Evolutionary conservation across 2,329 filamentous ascomycete genomes (phyloP).

Genomic region (Myrmaecium sp.): DNA sequence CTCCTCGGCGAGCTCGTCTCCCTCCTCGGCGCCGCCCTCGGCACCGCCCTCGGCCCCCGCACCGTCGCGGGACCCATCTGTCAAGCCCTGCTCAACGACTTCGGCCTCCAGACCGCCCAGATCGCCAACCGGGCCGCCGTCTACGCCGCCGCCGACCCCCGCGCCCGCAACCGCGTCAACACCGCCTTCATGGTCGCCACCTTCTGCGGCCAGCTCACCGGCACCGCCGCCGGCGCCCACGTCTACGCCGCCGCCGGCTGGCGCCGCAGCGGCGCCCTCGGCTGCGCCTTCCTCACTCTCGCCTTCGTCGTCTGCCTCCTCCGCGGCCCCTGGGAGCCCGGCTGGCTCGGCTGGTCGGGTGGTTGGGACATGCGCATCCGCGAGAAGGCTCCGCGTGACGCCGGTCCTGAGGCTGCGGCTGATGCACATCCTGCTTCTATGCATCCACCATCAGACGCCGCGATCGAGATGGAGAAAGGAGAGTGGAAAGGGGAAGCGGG

Average conservation of each 20-base stretch:
- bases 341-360: conserved; percentile 45
- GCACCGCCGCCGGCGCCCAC: conserved; percentile 36
- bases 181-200: conserved; percentile 66
- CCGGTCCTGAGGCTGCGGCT: too few species aligned
- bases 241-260: conserved; percentile 2
- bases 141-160: conserved; percentile 48
- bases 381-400: too few species aligned
- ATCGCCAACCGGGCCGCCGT: conserved; percentile 57
- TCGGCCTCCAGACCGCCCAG: conserved; percentile 56
- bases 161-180: conserved; percentile 58
- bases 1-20: conserved; percentile 43
- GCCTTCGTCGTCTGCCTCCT: conserved; percentile 30
- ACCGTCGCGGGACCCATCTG: conserved; percentile 56
- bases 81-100: conserved; percentile 53
- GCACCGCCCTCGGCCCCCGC: conserved; percentile 49
- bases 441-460: too few species aligned
- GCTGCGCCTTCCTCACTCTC: conserved; percentile 34
- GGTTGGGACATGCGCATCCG: conserved; percentile 40
- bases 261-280: conserved; percentile 32
- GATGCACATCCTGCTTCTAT: too few species aligned
- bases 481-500: too few species aligned
- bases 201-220: conserved; percentile 60
- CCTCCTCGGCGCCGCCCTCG: conserved; percentile 45
- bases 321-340: conserved; percentile 38
- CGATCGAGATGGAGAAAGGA: too few species aligned